phyloP scores from a whole-genome alignment of 805 yeast genomes.

The Priceomyces medius region DNA sequence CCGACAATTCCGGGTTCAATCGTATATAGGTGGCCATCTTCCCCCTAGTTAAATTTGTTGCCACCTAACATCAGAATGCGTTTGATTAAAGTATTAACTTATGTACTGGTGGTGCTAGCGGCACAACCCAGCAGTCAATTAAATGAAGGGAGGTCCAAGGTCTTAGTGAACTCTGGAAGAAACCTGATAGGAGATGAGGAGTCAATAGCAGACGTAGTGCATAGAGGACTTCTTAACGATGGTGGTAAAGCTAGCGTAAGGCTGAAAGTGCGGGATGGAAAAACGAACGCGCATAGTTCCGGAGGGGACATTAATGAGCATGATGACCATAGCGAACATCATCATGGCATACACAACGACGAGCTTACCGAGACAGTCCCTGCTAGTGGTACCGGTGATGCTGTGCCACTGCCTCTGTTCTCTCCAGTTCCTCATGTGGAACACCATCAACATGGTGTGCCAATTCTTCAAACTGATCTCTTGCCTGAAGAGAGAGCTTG shows the following conservation, averaged over 20 bases:
- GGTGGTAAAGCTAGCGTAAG: neutral
- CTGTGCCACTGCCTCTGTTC: neutral
- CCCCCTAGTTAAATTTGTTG: neutral
- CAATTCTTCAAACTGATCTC: constrained; percentile 66
- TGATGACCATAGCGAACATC: constrained; percentile 12
- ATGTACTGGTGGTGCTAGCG: neutral
- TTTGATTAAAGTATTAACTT: neutral
- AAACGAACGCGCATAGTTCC: constrained; percentile 5
- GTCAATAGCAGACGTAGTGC: neutral
- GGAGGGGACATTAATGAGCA: constrained; percentile 23
- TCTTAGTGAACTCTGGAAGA: neutral
- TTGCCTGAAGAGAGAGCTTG: constrained; percentile 69
- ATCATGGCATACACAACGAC: too few relatives aligned
- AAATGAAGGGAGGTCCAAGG: neutral
- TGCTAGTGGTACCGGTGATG: too few relatives aligned
- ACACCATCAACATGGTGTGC: constrained; percentile 63
- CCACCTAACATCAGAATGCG: neutral
- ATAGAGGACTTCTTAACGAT: neutral
- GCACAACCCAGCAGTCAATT: neutral
- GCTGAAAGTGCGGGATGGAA: neutral
- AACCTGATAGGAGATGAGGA: neutral
- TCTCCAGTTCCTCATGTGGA: constrained; percentile 35
- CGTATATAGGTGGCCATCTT: neutral
- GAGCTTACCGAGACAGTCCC: too few relatives aligned
- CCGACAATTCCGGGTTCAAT: constrained; percentile 1